These are phyloP conservation scores for Xylaria sp. DNA, from an alignment of 2,329 filamentous ascomycete species.

Conservation along the genomic window DNA sequence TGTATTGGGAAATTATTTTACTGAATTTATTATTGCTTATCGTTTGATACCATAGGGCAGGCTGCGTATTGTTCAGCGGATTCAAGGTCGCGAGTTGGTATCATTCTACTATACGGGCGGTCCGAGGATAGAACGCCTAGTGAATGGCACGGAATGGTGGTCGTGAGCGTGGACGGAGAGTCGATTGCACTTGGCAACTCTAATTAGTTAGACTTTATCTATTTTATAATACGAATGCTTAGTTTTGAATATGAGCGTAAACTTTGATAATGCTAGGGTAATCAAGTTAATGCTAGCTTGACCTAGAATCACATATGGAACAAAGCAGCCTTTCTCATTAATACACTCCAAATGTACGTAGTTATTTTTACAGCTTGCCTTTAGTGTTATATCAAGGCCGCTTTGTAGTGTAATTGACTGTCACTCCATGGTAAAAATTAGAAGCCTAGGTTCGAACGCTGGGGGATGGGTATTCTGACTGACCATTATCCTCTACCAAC, in stretches of 20 bases:
- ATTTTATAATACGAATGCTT: neutral
- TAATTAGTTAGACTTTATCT: neutral
- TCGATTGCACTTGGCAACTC: neutral
- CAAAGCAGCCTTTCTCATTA: neutral
- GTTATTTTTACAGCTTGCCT: neutral
- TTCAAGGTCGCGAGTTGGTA: neutral
- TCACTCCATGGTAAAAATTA: neutral
- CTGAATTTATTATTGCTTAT: neutral
- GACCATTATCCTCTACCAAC: too few relatives aligned
- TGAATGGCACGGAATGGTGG: neutral
- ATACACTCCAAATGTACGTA: too few relatives aligned
- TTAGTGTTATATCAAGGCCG: neutral
- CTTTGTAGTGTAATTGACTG: neutral
- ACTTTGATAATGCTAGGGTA: too few relatives aligned
- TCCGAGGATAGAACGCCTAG: too few relatives aligned
- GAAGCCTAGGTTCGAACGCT: neutral
- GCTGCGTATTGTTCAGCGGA: neutral
- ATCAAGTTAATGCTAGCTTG: too few relatives aligned
- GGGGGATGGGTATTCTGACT: neutral
- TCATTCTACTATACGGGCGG: neutral
- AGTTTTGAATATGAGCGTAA: neutral
- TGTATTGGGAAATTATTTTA: neutral
- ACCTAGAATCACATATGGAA: neutral
- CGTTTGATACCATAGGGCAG: neutral
- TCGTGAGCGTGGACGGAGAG: neutral